A percentile compares a stretch with the other conserved stretches of the same genome.
Evolutionary conservation across 305 asterid species (phyloP).

Genomic region (Stenogyne calaminthoides): DNA sequence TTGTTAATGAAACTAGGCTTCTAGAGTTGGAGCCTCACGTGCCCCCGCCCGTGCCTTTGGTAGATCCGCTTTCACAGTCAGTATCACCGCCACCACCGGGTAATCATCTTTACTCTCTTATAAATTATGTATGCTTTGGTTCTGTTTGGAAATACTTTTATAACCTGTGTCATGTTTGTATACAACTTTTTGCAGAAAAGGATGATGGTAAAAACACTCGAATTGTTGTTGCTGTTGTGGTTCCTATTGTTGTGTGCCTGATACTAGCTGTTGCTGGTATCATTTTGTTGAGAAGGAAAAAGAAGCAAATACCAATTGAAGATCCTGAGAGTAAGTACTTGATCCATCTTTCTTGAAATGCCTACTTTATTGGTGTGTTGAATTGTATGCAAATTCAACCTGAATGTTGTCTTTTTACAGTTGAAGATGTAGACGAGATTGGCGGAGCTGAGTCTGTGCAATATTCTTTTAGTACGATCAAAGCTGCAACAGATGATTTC

Average conservation of each 20-base stretch:
- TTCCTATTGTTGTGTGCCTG: constrained; percentile 7
- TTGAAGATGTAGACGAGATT: constrained; percentile 31
- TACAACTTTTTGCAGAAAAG: neutral
- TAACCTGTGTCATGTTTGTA: neutral
- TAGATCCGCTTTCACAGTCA: neutral
- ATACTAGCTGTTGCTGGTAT: neutral
- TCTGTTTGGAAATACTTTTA: no score
- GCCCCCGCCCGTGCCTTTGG: neutral
- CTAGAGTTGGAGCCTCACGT: neutral
- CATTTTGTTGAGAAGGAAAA: constrained; percentile 19
- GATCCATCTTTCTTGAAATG: neutral
- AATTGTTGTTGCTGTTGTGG: constrained; percentile 17
- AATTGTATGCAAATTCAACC: neutral
- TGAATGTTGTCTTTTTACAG: neutral
- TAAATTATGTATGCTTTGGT: no score
- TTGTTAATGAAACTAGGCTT: constrained; percentile 32
- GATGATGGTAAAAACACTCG: neutral
- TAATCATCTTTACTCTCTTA: neutral
- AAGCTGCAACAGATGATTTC: constrained; percentile 49
- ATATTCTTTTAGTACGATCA: constrained; percentile 34
- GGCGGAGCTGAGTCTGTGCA: constrained; percentile 40
- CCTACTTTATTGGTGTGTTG: neutral
- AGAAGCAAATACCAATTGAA: neutral
- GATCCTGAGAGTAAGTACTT: constrained; percentile 20
- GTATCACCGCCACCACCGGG: neutral